Conservation (phyloP, 805 yeast genomes). For the Clavispora fructus region DNA sequence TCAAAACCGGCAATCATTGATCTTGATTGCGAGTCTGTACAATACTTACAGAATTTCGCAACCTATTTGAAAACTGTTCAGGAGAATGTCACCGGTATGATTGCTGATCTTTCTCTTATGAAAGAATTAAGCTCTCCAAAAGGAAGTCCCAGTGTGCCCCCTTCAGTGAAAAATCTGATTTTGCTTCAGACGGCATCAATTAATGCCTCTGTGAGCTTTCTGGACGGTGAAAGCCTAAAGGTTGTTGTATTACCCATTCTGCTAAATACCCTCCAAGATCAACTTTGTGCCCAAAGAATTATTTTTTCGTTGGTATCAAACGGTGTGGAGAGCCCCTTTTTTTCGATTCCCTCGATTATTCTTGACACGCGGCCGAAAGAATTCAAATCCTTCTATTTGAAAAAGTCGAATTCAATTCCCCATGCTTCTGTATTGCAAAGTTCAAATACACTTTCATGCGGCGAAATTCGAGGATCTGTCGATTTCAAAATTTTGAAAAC, state of each 20-base stretch:
- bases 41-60: slow-evolving; percentile 23
- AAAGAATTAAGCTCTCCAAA: neutral
- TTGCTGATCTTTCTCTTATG: neutral
- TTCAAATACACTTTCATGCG: slow-evolving; percentile 10
- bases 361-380: slow-evolving; percentile 20
- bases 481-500: slow-evolving; percentile 1
- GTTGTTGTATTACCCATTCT: slow-evolving; percentile 40
- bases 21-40: slow-evolving; percentile 19
- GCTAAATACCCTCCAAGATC: slow-evolving; percentile 29
- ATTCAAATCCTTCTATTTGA: slow-evolving; percentile 18
- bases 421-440: slow-evolving; percentile 16
- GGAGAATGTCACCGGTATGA: slow-evolving; percentile 13
- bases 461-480: slow-evolving; percentile 10
- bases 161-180: slow-evolving; percentile 15
- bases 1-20: slow-evolving; percentile 35
- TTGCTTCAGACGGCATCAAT: slow-evolving; percentile 38
- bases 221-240: slow-evolving; percentile 15
- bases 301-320: slow-evolving; percentile 1
- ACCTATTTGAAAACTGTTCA: slow-evolving; percentile 19
- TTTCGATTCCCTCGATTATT: slow-evolving; percentile 21
- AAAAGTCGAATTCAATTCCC: slow-evolving; percentile 13
- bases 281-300: slow-evolving; percentile 30
- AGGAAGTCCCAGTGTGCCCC: no score
- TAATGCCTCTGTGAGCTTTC: slow-evolving; percentile 18
- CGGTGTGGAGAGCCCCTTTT: slow-evolving; percentile 9